A percentile compares a stretch with the other conserved stretches of the same genome.
Conservation (phyloP, 495 filamentous ascomycete species). For the Corynascus novoguineensis region DNA sequence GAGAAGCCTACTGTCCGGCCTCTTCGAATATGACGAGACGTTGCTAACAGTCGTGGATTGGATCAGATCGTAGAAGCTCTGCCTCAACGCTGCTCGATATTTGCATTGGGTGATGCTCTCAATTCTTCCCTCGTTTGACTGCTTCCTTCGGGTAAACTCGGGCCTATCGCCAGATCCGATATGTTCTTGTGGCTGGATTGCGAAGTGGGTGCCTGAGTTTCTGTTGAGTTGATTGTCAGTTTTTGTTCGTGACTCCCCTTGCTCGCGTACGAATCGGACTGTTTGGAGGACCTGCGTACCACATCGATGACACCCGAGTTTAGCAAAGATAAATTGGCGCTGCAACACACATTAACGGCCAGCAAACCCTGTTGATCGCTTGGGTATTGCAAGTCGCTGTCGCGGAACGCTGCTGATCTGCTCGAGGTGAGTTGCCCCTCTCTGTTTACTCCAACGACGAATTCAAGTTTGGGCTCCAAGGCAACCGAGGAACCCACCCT, state of each 20-base stretch:
- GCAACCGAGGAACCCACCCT: background rate
- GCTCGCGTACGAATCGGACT: background rate
- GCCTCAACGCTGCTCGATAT: slow-evolving; percentile 20
- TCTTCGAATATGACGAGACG: background rate
- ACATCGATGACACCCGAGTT: background rate
- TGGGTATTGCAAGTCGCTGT: background rate
- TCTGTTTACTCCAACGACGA: background rate
- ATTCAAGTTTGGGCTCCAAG: background rate
- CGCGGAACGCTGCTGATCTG: background rate
- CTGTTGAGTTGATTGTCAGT: slow-evolving; percentile 18
- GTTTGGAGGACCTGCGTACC: background rate
- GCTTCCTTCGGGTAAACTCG: slow-evolving; percentile 13
- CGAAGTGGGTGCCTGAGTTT: slow-evolving; percentile 33
- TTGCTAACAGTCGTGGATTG: slow-evolving; percentile 26
- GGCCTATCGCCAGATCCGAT: slow-evolving; percentile 27
- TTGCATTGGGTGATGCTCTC: slow-evolving; percentile 6
- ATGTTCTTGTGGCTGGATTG: slow-evolving; percentile 35
- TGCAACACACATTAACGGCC: background rate
- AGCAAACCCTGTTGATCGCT: background rate
- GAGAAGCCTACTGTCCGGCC: background rate
- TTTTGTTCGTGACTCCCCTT: slow-evolving; percentile 5
- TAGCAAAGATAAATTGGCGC: background rate
- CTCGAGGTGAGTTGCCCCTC: background rate
- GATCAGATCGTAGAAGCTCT: slow-evolving; percentile 27
- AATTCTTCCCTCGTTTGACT: background rate